Evolutionary conservation across 148 eudicot species (phyloP), one percentile per base, ranked within the genome.

Genomic region (Amaranthus palmeri): DNA sequence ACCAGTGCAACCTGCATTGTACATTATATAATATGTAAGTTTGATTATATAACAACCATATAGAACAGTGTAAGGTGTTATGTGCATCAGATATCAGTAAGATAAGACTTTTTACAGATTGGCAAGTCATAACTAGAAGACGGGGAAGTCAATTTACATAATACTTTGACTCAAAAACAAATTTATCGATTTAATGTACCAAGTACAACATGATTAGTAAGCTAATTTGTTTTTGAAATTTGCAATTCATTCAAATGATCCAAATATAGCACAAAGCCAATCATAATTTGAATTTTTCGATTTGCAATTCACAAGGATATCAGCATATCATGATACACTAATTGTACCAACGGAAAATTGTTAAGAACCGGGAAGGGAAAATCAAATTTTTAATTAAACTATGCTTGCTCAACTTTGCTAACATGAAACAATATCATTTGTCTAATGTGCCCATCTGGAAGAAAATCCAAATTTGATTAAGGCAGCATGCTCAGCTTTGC

Each of bases 1-100:
- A 96, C 81, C 73, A 96, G 68, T 53, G 96, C 68, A 77, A 83
- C 87, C 99, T 96, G 83, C 78, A 80, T 14, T 50, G 77, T 69
- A 60, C 67, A 72, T 18, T 52, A 25, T 25, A 69, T 18, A 55
- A 25, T 25, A 69, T 17, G 57, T 65, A 61, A 73, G 6, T 54
- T 67, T 12, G 68, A 44, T 12, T 54, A 48, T 10, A 6, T 5
- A 40, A 10, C 44, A 10, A 72, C 5, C 66, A 14, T 7, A 55
- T 46, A 25, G 17, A 48, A 14, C 7, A 6, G 57, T 53, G 40
- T 11, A 50, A 50, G 42, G 71, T 7, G 3, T 13, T 36, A 52
- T 36, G 10, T 52, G 58, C 58, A 67, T 52, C 18, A 51, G 36
- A 25, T 25, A 25, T 25, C 47, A 52, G 52, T 8, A 51, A 36